Base-by-base conservation (phyloP, 225 moss, liverwort and hornwort genomes). In the Rhytidiadelphus loreus region DNA sequence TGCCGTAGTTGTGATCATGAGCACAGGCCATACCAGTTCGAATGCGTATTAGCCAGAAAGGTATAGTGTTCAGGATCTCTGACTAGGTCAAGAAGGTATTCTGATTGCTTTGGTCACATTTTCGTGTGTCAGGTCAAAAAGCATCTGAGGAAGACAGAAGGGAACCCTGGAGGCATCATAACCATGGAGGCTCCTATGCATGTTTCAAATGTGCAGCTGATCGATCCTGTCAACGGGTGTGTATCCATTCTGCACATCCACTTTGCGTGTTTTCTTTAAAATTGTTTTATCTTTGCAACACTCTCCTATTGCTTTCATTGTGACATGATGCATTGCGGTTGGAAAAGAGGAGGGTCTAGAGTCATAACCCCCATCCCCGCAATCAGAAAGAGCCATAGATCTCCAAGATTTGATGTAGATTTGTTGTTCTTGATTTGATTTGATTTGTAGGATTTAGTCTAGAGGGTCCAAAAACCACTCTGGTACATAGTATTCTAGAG, bases 151-250 rank as follows among this genome's bases (percentile, higher is more conserved):
- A 93, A 72, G 89, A 94, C 93, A 66, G 97, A 95, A 53, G 90
- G 93, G 15, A 96, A 93, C 73, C 97, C 97, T 48, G 98, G 98
- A 48, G 98, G 98, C 48, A 99, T 99, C 66, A 95, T 99, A 85
- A 95, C 94, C 46, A 96, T 99, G 96, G 98, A 99, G 87, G 90
- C 97, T 87, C 98, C 98, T 58, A 48, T 97, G 88, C 98, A 99
- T 90, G 96, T 99, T 43, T 99, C 98, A 14, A 99, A 96, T 75
- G 89, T 99, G 85, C 98, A 92, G 90, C 94, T 97, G 64, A 87
- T 99, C 81, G 97, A 99, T 94, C 98, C 98, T 85, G 98, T 97
- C 55, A 97, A 91, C 85, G 93, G 95, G 97, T 96, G 70, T 89
- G 91, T 83, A 55, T 69, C 28, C 73, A 30, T 70, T 76, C 29